Evolutionary conservation across 768 basidiomycete genomes (phyloP).

Genomic region (Postia placenta): DNA sequence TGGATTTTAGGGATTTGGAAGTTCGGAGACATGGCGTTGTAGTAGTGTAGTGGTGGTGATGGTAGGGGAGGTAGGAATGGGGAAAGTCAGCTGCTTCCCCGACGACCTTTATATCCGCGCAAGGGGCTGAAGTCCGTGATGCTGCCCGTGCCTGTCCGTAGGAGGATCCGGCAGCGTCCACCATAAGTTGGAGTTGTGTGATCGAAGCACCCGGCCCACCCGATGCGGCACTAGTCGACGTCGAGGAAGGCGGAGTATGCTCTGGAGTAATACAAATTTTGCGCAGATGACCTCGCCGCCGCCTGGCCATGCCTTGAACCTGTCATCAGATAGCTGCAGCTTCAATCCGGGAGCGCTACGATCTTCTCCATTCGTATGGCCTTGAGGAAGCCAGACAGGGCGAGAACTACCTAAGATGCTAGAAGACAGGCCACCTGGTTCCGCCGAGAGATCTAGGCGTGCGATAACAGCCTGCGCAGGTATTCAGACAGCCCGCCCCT

Average conservation of each 20-base stretch:
- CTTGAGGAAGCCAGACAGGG: neutral
- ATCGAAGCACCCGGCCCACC: neutral
- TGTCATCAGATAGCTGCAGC: no score
- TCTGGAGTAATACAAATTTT: neutral
- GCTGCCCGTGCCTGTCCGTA: neutral
- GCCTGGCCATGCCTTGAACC: neutral
- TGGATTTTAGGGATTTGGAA: conserved; percentile 36
- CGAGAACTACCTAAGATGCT: neutral
- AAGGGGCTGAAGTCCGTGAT: neutral
- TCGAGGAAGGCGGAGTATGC: neutral
- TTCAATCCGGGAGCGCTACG: neutral
- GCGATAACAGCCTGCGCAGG: neutral
- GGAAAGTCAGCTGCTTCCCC: neutral
- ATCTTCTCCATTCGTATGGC: neutral
- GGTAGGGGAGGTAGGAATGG: neutral
- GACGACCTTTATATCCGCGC: neutral
- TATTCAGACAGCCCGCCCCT: neutral
- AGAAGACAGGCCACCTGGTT: neutral
- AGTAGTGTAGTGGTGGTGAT: neutral
- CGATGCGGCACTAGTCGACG: neutral
- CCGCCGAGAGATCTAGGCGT: neutral
- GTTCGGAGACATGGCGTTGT: conserved; percentile 17
- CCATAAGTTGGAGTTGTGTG: neutral
- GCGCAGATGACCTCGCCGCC: neutral
- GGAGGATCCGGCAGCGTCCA: neutral